Conservation (phyloP, 805 yeast genomes). For the Pichia ethanolica region DNA sequence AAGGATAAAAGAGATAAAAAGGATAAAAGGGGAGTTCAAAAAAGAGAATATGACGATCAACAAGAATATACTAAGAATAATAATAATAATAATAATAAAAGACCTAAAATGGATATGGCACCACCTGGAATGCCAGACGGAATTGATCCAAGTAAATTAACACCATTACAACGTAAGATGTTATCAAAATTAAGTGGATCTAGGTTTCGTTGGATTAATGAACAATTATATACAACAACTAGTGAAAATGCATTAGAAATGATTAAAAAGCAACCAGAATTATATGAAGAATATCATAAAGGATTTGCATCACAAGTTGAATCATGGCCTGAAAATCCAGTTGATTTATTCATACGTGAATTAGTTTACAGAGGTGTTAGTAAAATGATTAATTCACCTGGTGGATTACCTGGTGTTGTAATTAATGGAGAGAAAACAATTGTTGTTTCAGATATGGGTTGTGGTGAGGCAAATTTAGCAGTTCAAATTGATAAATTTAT, state of each 20-base stretch:
- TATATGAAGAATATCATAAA: conserved; percentile 90
- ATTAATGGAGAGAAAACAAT: conserved; percentile 42
- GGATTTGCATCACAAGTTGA: conserved; percentile 95
- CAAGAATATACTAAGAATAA: neutral
- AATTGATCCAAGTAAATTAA: conserved; percentile 36
- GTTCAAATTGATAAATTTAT: conserved; percentile 50
- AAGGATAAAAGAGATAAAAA: conserved; percentile 4
- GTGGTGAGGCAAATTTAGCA: conserved; percentile 93
- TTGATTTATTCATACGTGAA: conserved; percentile 76
- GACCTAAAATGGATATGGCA: conserved; percentile 9
- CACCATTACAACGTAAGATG: conserved; percentile 93
- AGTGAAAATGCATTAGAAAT: conserved; percentile 71
- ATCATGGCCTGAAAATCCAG: conserved; percentile 98
- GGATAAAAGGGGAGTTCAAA: conserved; percentile 4
- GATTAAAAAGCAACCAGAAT: conserved; percentile 71
- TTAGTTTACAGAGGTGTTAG: conserved; percentile 51
- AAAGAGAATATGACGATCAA: neutral
- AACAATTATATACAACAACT: conserved; percentile 82
- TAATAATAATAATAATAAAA: neutral
- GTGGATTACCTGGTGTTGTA: conserved; percentile 77
- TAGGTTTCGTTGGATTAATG: conserved; percentile 96
- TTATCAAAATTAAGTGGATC: conserved; percentile 91
- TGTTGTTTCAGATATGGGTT: conserved; percentile 96
- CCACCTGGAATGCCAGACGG: conserved; percentile 19
- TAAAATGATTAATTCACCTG: conserved; percentile 81